Conservation (phyloP, 164 flowering plant genomes). For the Sextonia rubra region DNA sequence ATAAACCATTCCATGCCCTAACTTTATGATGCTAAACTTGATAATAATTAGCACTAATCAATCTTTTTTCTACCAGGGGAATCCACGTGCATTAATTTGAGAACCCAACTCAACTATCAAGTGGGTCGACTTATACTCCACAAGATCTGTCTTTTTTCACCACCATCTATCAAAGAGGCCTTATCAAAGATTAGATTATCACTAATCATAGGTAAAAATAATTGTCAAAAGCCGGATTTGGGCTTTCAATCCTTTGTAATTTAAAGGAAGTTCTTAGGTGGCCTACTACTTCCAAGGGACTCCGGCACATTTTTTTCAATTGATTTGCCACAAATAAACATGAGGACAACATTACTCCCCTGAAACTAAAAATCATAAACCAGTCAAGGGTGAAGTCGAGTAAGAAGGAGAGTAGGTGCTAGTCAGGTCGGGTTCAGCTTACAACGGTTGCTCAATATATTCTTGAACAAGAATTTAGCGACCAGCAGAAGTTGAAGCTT, state of each 20-base stretch:
- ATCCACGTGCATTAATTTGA: constrained; percentile 15
- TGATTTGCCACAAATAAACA: background rate
- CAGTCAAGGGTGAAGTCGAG: no score
- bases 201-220: background rate
- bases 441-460: no score
- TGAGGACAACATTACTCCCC: background rate
- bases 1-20: constrained; percentile 1
- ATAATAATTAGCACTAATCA: background rate
- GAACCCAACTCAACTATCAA: constrained; percentile 33
- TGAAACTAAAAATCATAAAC: no score
- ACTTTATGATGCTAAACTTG: background rate
- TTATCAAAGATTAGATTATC: background rate
- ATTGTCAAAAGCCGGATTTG: no score
- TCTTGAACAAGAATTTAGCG: no score
- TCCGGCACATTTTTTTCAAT: background rate
- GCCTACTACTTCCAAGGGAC: background rate
- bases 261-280: background rate
- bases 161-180: background rate
- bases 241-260: background rate
- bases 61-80: background rate
- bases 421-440: no score
- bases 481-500: no score
- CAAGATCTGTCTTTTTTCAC: background rate
- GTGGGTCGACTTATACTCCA: background rate
- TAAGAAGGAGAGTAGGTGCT: no score